Base-by-base conservation (phyloP, 2,329 filamentous ascomycete genomes). In the Zalaria obscura region DNA sequence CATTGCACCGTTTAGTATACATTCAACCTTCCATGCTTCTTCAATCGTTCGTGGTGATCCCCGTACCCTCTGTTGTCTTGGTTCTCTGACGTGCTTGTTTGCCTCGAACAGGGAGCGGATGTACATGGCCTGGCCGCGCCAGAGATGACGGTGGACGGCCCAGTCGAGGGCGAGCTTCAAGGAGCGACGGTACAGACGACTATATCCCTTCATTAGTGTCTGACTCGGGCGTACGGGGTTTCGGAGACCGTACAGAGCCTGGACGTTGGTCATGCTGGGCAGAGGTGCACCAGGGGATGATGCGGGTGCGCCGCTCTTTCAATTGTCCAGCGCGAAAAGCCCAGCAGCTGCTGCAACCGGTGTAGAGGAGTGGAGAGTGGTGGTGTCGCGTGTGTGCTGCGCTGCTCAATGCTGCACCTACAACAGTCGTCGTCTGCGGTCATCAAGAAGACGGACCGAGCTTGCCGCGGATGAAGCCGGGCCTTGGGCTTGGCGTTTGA, bases 41-140 rank as follows among this genome's bases (percentile, higher is more conserved):
- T 18, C 18, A 18, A 18, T 18, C 18, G 18, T 18, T 18, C 18
- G 18, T 31, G 11, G 29, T 39, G 34, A 10, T 31, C 29, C 7
- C n/a, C 71, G 48, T 73, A 93, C 89, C 66, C 80, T 80, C 66
- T 89, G 83, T 65, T 88, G 83, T 63, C 86, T 77, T 31, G 85
- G 84, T 58, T 95, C 85, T 44, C 75, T 77, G 46, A 96, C 70
- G 59, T 86, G 70, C 60, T 78, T 84, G 64, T 98, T 96, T 44
- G 86, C 86, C 62, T 98, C 91, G 59, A 96, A 98, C 9, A 96
- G 73, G 32, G 83, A 87, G 54, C 91, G 81, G 55, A 98, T 93
- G 63, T 98, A 96, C 48, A 96, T 69, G 28, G 91, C 91, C 65
- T 96, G 91, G 47, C 89, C 88, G 54, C 91, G 82, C 89, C 91